Conservation (phyloP, 2,329 filamentous ascomycete genomes). For the Coleophoma crateriformis region DNA sequence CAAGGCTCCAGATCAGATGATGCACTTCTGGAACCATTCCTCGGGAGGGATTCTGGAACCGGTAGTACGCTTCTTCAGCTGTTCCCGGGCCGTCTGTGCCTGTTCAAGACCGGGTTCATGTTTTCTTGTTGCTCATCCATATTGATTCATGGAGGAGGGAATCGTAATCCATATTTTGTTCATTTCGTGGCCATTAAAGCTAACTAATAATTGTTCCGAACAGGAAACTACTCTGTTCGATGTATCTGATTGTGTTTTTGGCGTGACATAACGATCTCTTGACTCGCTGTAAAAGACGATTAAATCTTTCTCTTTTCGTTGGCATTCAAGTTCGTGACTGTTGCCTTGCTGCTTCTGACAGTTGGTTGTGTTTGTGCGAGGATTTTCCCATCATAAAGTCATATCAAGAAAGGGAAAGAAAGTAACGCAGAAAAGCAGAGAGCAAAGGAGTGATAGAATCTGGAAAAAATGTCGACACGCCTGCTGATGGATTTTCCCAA, state of each 20-base stretch:
- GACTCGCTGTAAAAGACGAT: not conserved
- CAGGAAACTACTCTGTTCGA: constrained; percentile 2
- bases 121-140: too few relatives aligned
- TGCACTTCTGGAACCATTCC: too few relatives aligned
- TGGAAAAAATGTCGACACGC: not conserved
- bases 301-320: not conserved
- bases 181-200: not conserved
- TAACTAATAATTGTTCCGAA: constrained; percentile 1
- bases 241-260: not conserved
- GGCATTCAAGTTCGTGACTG: not conserved
- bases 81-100: too few relatives aligned
- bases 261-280: not conserved
- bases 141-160: too few relatives aligned
- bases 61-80: too few relatives aligned
- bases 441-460: not conserved
- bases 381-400: not conserved
- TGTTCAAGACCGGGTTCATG: too few relatives aligned
- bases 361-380: too few relatives aligned
- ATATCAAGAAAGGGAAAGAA: not conserved
- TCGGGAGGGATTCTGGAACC: too few relatives aligned
- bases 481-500: not conserved
- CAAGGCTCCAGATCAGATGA: too few relatives aligned
- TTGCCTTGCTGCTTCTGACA: not conserved
- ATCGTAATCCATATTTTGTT: too few relatives aligned
- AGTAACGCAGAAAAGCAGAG: too few relatives aligned